Conservation (phyloP, 352 stramenopile species). For the Peronospora belbahrii region DNA sequence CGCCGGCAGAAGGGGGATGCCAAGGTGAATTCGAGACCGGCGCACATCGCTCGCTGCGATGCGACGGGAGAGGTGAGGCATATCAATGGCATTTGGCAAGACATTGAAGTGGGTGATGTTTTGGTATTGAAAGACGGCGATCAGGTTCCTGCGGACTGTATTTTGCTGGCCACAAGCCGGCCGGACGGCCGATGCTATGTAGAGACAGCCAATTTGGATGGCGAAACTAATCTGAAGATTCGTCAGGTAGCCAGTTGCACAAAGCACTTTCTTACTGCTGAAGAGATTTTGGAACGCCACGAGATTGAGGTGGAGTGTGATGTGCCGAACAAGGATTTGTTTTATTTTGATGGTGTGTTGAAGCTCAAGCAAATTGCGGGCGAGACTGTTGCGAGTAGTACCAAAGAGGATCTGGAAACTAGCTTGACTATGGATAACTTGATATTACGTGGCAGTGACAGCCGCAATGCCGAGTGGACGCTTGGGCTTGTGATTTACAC, state of each 20-base stretch:
- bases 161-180: slow-evolving; percentile 70
- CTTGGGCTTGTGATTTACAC: slow-evolving; percentile 83
- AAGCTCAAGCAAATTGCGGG: slow-evolving; percentile 25
- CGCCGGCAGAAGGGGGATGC: slow-evolving; percentile 70
- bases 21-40: slow-evolving; percentile 67
- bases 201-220: slow-evolving; percentile 82
- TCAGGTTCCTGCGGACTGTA: slow-evolving; percentile 74
- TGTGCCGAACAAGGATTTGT: slow-evolving; percentile 77
- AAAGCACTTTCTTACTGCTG: slow-evolving; percentile 63
- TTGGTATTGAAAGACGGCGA: slow-evolving; percentile 77
- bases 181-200: slow-evolving; percentile 76
- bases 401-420: slow-evolving; percentile 25
- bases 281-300: slow-evolving; percentile 66
- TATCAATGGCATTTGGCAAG: slow-evolving; percentile 70
- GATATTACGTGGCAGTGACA: slow-evolving; percentile 78
- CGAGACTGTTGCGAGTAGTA: slow-evolving; percentile 6
- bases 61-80: slow-evolving; percentile 46
- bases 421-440: slow-evolving; percentile 86
- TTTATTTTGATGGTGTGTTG: slow-evolving; percentile 78
- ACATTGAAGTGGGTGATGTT: slow-evolving; percentile 80
- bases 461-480: slow-evolving; percentile 80
- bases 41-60: slow-evolving; percentile 68
- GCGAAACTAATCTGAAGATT: slow-evolving; percentile 87
- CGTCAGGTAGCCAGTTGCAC: slow-evolving; percentile 66
- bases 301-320: slow-evolving; percentile 71